These are phyloP conservation scores for Zalaria sp. DNA, from an alignment of 2,329 filamentous ascomycete species.

Conservation along the genomic window DNA sequence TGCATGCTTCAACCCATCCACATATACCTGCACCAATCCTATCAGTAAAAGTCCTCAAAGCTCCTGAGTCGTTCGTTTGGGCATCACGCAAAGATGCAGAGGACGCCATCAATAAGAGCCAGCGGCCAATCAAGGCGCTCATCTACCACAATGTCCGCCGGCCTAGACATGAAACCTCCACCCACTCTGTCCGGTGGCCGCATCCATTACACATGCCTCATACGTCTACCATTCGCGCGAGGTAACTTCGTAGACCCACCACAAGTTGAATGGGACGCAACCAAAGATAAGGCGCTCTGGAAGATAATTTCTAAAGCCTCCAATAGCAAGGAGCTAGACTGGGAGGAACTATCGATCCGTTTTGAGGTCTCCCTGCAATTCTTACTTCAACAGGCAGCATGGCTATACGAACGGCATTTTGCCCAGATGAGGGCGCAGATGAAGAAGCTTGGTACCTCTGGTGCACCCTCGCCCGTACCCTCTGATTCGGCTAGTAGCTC, in stretches of 20 bases:
- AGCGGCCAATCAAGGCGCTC: neutral
- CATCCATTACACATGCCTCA: conserved; percentile 54
- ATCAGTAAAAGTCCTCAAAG: too few relatives aligned
- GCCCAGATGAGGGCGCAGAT: conserved; percentile 85
- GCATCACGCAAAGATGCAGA: neutral
- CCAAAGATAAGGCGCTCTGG: conserved; percentile 83
- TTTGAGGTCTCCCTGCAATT: conserved; percentile 83
- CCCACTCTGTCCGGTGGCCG: conserved; percentile 1
- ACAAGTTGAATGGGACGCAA: conserved; percentile 51
- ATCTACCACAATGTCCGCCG: neutral
- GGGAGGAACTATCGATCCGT: conserved; percentile 36
- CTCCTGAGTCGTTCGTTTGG: too few relatives aligned
- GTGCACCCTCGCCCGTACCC: conserved; percentile 43
- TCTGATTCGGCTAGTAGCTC: conserved; percentile 24
- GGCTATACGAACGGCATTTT: conserved; percentile 81
- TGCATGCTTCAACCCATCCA: too few relatives aligned
- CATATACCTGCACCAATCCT: too few relatives aligned
- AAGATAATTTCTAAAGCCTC: conserved; percentile 71
- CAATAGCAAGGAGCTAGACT: conserved; percentile 71
- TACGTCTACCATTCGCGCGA: conserved; percentile 78
- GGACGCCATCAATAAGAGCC: neutral
- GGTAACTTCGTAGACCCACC: conserved; percentile 84
- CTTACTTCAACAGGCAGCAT: conserved; percentile 82
- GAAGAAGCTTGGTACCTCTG: conserved; percentile 53
- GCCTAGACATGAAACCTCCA: neutral